Evolutionary conservation across 2,329 filamentous ascomycete genomes (phyloP).

Genomic region (Simplicillium sp.): DNA sequence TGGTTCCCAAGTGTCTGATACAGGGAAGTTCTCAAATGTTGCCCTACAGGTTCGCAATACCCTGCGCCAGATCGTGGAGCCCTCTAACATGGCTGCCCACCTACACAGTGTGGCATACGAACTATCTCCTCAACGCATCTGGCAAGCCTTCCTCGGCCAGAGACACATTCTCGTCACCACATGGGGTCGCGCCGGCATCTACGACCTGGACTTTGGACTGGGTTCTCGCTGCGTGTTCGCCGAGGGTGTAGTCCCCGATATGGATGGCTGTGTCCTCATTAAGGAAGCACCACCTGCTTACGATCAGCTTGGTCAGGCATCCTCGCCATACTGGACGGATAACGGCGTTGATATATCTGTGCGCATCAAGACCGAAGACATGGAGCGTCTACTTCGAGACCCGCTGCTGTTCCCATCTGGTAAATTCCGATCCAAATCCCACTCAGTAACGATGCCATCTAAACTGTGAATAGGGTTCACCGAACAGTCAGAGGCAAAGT

Average conservation of each 20-base stretch:
- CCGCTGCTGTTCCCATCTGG: conserved; percentile 7
- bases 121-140: conserved; percentile 15
- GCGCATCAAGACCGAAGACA: conserved; percentile 8
- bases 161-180: conserved; percentile 15
- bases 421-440: too few species aligned
- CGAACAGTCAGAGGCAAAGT: too few species aligned
- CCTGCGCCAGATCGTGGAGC: conserved; percentile 4
- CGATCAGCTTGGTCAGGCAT: background rate
- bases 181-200: conserved; percentile 14
- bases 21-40: background rate
- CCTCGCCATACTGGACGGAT: conserved; percentile 12
- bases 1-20: background rate
- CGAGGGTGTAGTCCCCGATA: conserved; percentile 12
- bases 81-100: conserved; percentile 7
- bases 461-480: too few species aligned
- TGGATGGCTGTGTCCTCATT: conserved; percentile 13
- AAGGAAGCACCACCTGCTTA: conserved; percentile 11
- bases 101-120: conserved; percentile 13
- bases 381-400: conserved; percentile 10
- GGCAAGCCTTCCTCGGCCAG: conserved; percentile 15
- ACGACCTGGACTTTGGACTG: conserved; percentile 15
- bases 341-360: conserved; percentile 14
- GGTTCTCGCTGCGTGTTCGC: conserved; percentile 8
- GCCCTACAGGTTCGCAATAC: conserved; percentile 10
- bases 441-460: too few species aligned